A percentile compares a stretch with the other conserved stretches of the same genome.
Evolutionary conservation across 805 yeast species (phyloP).

Genomic region (Zygotorulaspora danielsina): DNA sequence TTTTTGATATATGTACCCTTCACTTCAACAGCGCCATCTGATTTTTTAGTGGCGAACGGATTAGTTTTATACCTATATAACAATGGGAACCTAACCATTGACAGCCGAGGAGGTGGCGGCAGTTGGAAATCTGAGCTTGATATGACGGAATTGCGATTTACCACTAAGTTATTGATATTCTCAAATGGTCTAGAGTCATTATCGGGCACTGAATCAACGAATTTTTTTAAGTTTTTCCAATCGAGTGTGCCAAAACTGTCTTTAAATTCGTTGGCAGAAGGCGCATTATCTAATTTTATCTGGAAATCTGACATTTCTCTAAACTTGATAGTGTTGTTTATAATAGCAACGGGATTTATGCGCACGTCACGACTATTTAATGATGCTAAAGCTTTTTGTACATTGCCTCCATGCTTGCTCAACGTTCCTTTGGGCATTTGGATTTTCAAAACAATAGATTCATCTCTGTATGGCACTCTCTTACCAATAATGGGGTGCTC

Average conservation of each 20-base stretch:
- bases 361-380: conserved; percentile 36
- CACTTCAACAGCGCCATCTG: conserved; percentile 48
- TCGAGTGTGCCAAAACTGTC: conserved; percentile 30
- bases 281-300: conserved; percentile 54
- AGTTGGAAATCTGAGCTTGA: conserved; percentile 38
- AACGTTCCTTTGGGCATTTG: conserved; percentile 54
- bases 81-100: conserved; percentile 71
- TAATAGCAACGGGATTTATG: conserved; percentile 60
- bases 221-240: conserved; percentile 31
- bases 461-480: conserved; percentile 42
- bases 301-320: conserved; percentile 90
- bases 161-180: conserved; percentile 27
- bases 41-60: conserved; percentile 50
- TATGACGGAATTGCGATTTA: conserved; percentile 21
- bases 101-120: conserved; percentile 84
- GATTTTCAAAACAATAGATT: conserved; percentile 55
- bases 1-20: conserved; percentile 42
- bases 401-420: conserved; percentile 39
- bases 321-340: conserved; percentile 67
- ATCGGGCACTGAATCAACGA: conserved; percentile 36
- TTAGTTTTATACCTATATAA: conserved; percentile 75
- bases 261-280: conserved; percentile 40
- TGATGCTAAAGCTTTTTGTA: conserved; percentile 41
- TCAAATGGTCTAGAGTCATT: conserved; percentile 39
- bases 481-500: conserved; percentile 64